These are phyloP conservation scores for Hypomyces perniciosus DNA, from an alignment of 2,329 filamentous ascomycete genomes.

Conservation along the genomic window DNA sequence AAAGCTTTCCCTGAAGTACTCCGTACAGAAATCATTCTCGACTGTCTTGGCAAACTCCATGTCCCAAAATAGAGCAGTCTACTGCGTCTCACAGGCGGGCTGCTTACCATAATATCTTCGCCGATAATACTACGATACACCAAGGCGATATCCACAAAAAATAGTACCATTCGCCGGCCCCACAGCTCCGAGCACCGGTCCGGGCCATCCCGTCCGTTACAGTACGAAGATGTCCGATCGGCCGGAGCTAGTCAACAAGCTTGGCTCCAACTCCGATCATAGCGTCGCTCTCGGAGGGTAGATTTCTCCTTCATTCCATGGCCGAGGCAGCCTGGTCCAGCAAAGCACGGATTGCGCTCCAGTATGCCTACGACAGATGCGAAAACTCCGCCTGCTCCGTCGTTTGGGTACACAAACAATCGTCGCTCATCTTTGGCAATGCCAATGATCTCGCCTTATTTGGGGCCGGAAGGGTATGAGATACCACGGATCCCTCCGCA, in stretches of 20 bases:
- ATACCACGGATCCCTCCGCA: no score
- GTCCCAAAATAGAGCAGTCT: no score
- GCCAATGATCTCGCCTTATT: no score
- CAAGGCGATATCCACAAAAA: conserved; percentile 9
- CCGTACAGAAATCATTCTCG: no score
- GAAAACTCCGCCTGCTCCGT: conserved; percentile 22
- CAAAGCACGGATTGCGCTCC: conserved; percentile 33
- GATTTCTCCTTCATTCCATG: neutral
- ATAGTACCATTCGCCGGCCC: neutral
- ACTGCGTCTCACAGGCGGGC: no score
- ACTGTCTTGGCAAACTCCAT: no score
- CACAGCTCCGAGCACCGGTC: neutral
- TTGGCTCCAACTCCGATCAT: neutral
- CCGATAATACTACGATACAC: neutral
- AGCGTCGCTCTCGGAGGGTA: conserved; percentile 1
- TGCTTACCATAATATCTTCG: no score
- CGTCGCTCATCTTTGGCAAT: no score
- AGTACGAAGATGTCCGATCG: conserved; percentile 13
- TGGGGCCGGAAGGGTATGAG: no score
- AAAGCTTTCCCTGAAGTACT: no score
- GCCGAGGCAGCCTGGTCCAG: conserved; percentile 15
- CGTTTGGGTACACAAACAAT: conserved; percentile 36
- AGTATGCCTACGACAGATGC: conserved; percentile 27
- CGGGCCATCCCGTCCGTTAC: conserved; percentile 13
- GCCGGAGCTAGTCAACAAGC: neutral